Evolutionary conservation across 768 basidiomycete species (phyloP), one percentile per base, ranked within the genome.

Genomic region (Agaricus blazei): DNA sequence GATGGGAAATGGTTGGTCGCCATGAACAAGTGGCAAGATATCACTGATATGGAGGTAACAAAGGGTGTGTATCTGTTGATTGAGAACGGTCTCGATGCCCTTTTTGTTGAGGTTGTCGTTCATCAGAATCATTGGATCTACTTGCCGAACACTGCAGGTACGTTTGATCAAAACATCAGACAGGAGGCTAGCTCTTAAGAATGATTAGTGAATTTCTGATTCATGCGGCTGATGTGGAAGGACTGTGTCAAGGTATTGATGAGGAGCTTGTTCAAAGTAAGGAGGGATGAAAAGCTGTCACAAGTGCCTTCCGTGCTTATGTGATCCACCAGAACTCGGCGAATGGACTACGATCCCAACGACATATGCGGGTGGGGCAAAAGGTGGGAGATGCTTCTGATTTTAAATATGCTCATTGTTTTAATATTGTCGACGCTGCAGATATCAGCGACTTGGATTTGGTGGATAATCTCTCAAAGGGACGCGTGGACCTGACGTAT

Each of bases 211-310:
- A 98, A 67, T 91, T 99, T 60, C 72, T 99, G 43, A 78, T 99
- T 27, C 97, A 99, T 69, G 96, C 97, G 0, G 97, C 97, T n/a
- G 97, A 98, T 61, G 95, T 99, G 8, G 97, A 99, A 69, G 97
- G 97, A 0, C 72, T 98, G 24, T 98, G 97, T 67, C 85, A 94
- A 72, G 97, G 97, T 1, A 94, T 98, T 56, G 97, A 99, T 67
- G 83, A 92, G 64, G 84, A 85, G 15, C 79, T 99, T 3, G 96
- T 98, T 2, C 59, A 70, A 58, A 85, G 95, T 90, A 56, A 56
- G 87, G 73, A 2, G 8, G 34, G 34, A 34, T 27, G 31, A 15
- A 19, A 46, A 5, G 23, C 24, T 15, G 9, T 36, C 34, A 11
- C 27, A 7, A 29, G 3, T 36, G 37, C 6, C n/a, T 0, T 23